phyloP scores from a whole-genome alignment of 305 asterid species.

The Plantago lanceolata region DNA sequence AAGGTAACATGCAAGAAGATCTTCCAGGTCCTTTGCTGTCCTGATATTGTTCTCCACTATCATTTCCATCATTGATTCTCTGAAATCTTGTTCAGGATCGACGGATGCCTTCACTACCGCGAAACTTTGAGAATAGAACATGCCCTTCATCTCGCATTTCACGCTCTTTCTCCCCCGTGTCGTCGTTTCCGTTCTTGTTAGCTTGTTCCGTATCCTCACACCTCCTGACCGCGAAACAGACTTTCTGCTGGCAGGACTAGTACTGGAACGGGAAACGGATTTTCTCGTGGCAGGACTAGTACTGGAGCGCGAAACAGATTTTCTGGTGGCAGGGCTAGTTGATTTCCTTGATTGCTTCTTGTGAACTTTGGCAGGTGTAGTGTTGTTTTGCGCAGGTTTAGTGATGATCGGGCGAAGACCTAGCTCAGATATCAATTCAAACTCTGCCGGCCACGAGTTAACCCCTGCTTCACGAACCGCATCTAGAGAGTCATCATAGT shows the following conservation, averaged over 20 bases:
- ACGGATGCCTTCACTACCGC: slow-evolving; percentile 81
- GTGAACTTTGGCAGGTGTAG: neutral
- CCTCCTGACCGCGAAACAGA: slow-evolving; percentile 43
- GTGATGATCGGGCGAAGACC: slow-evolving; percentile 63
- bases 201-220: slow-evolving; percentile 47
- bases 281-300: slow-evolving; percentile 8
- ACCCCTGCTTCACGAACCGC: slow-evolving; percentile 9
- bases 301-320: neutral
- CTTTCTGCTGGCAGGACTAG: slow-evolving; percentile 30
- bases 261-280: neutral
- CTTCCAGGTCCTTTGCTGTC: slow-evolving; percentile 62
- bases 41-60: slow-evolving; percentile 60
- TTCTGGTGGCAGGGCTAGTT: neutral
- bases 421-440: slow-evolving; percentile 33
- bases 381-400: slow-evolving; percentile 30
- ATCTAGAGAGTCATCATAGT: slow-evolving; percentile 27
- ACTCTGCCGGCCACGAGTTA: slow-evolving; percentile 30
- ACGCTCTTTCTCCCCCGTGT: slow-evolving; percentile 13
- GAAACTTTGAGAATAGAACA: slow-evolving; percentile 43
- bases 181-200: slow-evolving; percentile 31
- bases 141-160: slow-evolving; percentile 25
- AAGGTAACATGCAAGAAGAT: slow-evolving; percentile 76
- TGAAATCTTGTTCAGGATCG: slow-evolving; percentile 75
- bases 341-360: slow-evolving; percentile 4
- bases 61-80: slow-evolving; percentile 88